Conservation (phyloP, 345 rosid species). For the Acer saccharum region DNA sequence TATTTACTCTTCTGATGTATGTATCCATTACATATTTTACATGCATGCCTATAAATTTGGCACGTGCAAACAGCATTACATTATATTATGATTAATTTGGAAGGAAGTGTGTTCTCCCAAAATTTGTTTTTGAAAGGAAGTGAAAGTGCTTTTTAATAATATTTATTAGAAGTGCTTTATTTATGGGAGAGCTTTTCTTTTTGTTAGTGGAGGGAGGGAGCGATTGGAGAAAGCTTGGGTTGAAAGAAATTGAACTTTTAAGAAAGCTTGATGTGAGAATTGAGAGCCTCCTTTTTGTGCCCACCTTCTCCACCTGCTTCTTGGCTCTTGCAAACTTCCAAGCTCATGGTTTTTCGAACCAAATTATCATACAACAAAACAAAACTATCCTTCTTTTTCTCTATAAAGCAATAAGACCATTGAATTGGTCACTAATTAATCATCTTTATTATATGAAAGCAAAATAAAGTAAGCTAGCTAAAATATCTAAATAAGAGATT, state of each 20-base stretch:
- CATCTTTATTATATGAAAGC: background rate
- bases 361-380: background rate
- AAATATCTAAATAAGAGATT: no score
- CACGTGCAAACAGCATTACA: background rate
- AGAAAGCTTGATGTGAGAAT: background rate
- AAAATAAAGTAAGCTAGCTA: background rate
- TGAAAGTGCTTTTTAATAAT: background rate
- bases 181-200: background rate
- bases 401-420: conserved; percentile 5
- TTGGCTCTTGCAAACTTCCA: conserved; percentile 4
- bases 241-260: conserved; percentile 45
- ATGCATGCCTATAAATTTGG: background rate
- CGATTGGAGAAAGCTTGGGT: conserved; percentile 36
- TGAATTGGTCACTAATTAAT: background rate
- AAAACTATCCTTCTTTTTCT: conserved; percentile 10
- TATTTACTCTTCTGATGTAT: background rate
- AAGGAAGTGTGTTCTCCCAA: background rate
- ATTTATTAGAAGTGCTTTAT: background rate
- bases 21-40: background rate
- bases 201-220: conserved; percentile 21
- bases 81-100: background rate
- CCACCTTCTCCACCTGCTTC: conserved; percentile 14
- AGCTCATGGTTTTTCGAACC: conserved; percentile 29
- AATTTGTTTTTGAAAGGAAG: background rate
- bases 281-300: conserved; percentile 6